Evolutionary conservation across 139 green algal species (phyloP).

Genomic region (Micractinium conductrix): DNA sequence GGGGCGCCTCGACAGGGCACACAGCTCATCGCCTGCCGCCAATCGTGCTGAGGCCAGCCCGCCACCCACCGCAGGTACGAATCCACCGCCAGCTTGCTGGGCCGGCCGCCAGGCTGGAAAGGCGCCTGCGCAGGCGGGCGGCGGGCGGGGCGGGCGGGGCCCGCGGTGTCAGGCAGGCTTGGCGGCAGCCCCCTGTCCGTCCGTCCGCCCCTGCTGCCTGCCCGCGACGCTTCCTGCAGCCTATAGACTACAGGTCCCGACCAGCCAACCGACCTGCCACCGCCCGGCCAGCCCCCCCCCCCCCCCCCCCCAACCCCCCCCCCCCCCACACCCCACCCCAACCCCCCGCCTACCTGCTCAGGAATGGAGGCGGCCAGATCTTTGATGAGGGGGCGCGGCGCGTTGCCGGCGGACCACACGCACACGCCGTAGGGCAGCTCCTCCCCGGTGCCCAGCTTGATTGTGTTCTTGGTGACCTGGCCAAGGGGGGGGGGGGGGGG

Average conservation of each 20-base stretch:
- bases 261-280: no score
- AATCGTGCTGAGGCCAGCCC: no score
- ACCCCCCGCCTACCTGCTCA: conserved; percentile 12
- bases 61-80: conserved; percentile 54
- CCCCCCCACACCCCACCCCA: neutral
- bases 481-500: no score
- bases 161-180: no score
- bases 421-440: conserved; percentile 63
- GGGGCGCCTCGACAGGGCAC: no score
- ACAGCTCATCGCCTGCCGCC: no score
- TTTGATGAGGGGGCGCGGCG: conserved; percentile 36
- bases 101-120: neutral
- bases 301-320: neutral
- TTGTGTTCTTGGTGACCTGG: conserved; percentile 38
- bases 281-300: no score
- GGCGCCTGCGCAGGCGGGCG: conserved; percentile 11
- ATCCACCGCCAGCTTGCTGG: conserved; percentile 70
- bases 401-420: conserved; percentile 65
- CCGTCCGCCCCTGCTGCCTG: no score
- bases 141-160: no score
- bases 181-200: no score
- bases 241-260: no score
- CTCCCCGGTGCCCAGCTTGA: conserved; percentile 43
- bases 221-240: no score
- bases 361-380: conserved; percentile 7